Percentiles rank a stretch among this genome's conserved stretches.
Conservation (phyloP, 768 basidiomycete genomes). For the Rickenella mellea region DNA sequence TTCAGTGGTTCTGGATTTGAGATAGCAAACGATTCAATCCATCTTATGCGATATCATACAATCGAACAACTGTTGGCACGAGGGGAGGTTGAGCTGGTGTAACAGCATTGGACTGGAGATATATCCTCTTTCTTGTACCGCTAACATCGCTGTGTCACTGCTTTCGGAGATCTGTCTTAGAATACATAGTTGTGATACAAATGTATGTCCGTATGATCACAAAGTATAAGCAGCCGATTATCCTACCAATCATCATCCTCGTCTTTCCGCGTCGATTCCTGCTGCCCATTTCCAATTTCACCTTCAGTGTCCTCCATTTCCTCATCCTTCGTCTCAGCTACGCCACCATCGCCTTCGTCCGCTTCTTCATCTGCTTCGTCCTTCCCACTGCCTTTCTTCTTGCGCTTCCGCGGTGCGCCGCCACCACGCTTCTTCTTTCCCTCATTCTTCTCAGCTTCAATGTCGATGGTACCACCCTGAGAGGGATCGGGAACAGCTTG, state of each 20-base stretch:
- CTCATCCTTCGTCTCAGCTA: neutral
- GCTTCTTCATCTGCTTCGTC: neutral
- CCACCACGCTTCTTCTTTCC: neutral
- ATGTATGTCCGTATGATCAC: too few relatives aligned
- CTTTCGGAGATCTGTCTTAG: too few relatives aligned
- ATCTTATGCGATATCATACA: slow-evolving; percentile 65
- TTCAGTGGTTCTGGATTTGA: slow-evolving; percentile 60
- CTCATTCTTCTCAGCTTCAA: slow-evolving; percentile 26
- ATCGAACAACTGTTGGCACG: slow-evolving; percentile 65
- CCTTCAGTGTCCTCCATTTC: slow-evolving; percentile 27
- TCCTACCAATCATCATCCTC: slow-evolving; percentile 25
- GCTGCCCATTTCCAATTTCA: slow-evolving; percentile 5
- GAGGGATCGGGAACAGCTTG: slow-evolving; percentile 81
- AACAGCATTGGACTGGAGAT: too few relatives aligned
- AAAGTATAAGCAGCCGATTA: neutral
- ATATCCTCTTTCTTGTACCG: slow-evolving; percentile 11
- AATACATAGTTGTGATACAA: too few relatives aligned
- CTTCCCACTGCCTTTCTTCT: slow-evolving; percentile 38
- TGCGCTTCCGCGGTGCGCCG: slow-evolving; percentile 18
- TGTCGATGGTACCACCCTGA: slow-evolving; percentile 67
- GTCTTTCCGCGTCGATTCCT: slow-evolving; percentile 35
- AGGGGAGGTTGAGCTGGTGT: slow-evolving; percentile 74
- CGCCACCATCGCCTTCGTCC: neutral
- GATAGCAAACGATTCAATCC: slow-evolving; percentile 75
- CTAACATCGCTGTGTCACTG: neutral